These are phyloP conservation scores for Betula pendula DNA, from an alignment of 306 rosid species.

Conservation along the genomic window DNA sequence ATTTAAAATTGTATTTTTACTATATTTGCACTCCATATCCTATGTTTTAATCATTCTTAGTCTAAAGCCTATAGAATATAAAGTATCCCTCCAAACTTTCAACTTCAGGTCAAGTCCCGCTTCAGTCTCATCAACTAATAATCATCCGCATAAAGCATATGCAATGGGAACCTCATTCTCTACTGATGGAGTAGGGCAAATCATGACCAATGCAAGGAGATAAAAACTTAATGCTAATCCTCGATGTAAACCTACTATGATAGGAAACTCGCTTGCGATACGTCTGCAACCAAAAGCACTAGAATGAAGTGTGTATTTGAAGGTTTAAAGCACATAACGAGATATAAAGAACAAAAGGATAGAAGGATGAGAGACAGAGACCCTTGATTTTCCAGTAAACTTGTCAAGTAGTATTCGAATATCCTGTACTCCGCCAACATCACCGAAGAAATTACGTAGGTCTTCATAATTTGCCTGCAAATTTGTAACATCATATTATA, in stretches of 20 bases:
- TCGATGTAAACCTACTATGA: background rate
- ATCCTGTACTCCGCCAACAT: conserved; percentile 83
- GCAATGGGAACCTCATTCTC: no score
- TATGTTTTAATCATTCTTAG: background rate
- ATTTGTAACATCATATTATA: conserved; percentile 18
- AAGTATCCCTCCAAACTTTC: no score
- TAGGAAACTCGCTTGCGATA: background rate
- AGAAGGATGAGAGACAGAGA: conserved; percentile 31
- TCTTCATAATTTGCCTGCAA: conserved; percentile 72
- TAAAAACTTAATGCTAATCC: background rate
- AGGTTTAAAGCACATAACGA: background rate
- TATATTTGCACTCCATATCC: background rate
- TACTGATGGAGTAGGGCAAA: no score
- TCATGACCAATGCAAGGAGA: background rate
- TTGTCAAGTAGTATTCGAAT: conserved; percentile 77
- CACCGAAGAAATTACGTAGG: conserved; percentile 70
- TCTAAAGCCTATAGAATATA: no score
- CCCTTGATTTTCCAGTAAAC: conserved; percentile 92
- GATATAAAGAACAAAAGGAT: background rate
- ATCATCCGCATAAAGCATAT: no score
- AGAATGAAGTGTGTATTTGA: background rate
- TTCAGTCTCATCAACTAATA: no score
- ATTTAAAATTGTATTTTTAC: no score
- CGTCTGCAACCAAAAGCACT: background rate
- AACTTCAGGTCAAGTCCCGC: no score